Percentiles rank a stretch among this genome's conserved stretches.
Conservation (phyloP, 192 early-diverging fungal species). For the Rhizoclosmatium sp. region DNA sequence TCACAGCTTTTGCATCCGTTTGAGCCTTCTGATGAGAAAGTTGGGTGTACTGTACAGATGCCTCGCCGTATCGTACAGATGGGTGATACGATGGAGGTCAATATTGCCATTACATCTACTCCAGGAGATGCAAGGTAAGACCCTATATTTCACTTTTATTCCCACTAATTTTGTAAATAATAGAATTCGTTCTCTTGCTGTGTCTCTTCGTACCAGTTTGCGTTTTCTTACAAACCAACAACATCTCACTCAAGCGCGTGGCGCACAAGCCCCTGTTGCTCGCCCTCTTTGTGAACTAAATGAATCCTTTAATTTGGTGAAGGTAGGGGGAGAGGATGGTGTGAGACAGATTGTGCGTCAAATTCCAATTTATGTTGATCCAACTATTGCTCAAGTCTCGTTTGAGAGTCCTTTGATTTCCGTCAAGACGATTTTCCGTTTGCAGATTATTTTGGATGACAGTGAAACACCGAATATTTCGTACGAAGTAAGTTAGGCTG, state of each 20-base stretch:
- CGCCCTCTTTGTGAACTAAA: constrained; percentile 6
- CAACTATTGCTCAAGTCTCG: constrained; percentile 15
- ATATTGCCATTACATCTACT: constrained; percentile 7
- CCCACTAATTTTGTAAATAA: background rate
- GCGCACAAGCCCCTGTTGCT: background rate
- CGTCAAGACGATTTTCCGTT: constrained; percentile 17
- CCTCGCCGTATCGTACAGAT: constrained; percentile 5
- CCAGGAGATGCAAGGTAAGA: constrained; percentile 14
- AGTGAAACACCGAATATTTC: constrained; percentile 7
- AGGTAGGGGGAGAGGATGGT: background rate
- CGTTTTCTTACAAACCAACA: background rate
- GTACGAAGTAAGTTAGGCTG: constrained; percentile 2
- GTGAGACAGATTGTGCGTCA: background rate
- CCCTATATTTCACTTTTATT: background rate
- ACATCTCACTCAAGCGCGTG: background rate
- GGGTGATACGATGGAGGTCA: constrained; percentile 18
- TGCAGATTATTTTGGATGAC: constrained; percentile 17
- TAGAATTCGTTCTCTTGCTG: background rate
- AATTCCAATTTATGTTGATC: background rate
- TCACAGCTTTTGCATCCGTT: constrained; percentile 15
- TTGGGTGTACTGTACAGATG: constrained; percentile 17
- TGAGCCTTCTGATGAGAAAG: constrained; percentile 13
- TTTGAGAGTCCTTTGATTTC: constrained; percentile 17
- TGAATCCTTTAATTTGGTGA: background rate
- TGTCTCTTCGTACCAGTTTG: background rate